Evolutionary conservation across 2,329 filamentous ascomycete species (phyloP).

Genomic region (Paraphoma sp.): DNA sequence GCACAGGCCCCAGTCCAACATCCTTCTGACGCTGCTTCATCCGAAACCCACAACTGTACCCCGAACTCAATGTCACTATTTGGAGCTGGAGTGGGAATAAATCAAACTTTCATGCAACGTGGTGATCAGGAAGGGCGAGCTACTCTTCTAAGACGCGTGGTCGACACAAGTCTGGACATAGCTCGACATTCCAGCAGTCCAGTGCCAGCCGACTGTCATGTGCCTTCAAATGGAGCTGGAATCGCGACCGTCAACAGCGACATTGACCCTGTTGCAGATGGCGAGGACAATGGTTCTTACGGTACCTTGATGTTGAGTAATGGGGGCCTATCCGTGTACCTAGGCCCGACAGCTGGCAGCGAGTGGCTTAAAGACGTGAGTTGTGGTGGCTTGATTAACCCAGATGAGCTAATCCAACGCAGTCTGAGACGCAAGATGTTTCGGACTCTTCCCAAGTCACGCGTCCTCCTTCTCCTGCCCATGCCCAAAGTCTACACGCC

Average conservation of each 20-base stretch:
- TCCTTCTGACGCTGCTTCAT: too few species aligned
- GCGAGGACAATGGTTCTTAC: slow-evolving; percentile 2
- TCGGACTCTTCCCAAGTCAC: background rate
- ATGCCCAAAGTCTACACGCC: background rate
- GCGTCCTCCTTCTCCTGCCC: background rate
- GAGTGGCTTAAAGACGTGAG: slow-evolving; percentile 7
- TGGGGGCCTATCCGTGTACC: slow-evolving; percentile 2
- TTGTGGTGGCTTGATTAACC: background rate
- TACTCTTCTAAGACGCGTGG: too few species aligned
- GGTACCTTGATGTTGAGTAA: slow-evolving; percentile 4
- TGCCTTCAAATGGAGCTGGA: background rate
- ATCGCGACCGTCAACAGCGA: background rate
- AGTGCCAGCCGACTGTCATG: background rate
- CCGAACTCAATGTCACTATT: too few species aligned
- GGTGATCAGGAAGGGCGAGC: too few species aligned
- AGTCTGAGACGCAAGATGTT: background rate
- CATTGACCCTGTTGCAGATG: background rate
- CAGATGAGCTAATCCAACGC: background rate
- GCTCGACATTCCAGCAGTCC: too few species aligned
- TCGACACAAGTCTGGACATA: too few species aligned
- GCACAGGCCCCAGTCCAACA: too few species aligned
- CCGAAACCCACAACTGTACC: too few species aligned
- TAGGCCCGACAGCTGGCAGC: slow-evolving; percentile 6
- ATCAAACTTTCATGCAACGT: too few species aligned
- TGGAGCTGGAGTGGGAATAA: too few species aligned